Evolutionary conservation across 345 rosid species (phyloP), one percentile per base, ranked within the genome.

Genomic region (Aquilaria sinensis): DNA sequence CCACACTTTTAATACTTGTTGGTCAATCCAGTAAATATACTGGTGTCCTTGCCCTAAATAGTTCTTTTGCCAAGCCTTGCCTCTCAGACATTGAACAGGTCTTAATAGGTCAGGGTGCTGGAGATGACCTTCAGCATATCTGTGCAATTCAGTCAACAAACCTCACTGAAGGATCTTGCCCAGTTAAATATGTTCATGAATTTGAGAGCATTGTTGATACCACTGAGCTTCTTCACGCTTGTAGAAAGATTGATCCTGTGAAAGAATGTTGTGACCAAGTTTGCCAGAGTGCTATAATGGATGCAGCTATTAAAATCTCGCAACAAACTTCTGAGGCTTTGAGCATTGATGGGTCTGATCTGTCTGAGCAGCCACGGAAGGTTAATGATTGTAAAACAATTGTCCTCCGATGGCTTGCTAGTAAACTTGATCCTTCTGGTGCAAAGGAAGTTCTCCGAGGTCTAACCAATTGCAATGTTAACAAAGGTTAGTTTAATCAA

Each of bases 161-260:
- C 75, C 96, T 94, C 53, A 90, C 99, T 10, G 85, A 79, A 72
- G 89, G 86, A 47, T 80, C 86, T 3, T 94, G 99, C 71, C 95
- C 92, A 0, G 86, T 90, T n/a, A 79, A 81, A 76, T 84, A 80
- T 15, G 91, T 88, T 5, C 70, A 73, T 31, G 89, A 81, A 65
- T 90, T 93, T 55, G 96, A 93, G 75, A 80, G 60, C 66, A 62
- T 70, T 0, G 92, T 86, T 63, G 84, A 94, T 69, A 64, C 89
- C 29, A 69, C 89, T 1, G 87, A 78, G 66, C 95, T 94, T 74
- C 96, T 90, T 61, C 56, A 79, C 57, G 90, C 89, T 43, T 94
- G 99, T 60, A 74, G 72, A 62, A 88, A 82, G 67, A 73, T 94
- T 0, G 86, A 94, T 78, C 96, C 95, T 0, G 95, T 94, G 56